These are phyloP conservation scores for Saccharomyces jurei DNA, from an alignment of 805 yeast genomes.

Conservation along the genomic window DNA sequence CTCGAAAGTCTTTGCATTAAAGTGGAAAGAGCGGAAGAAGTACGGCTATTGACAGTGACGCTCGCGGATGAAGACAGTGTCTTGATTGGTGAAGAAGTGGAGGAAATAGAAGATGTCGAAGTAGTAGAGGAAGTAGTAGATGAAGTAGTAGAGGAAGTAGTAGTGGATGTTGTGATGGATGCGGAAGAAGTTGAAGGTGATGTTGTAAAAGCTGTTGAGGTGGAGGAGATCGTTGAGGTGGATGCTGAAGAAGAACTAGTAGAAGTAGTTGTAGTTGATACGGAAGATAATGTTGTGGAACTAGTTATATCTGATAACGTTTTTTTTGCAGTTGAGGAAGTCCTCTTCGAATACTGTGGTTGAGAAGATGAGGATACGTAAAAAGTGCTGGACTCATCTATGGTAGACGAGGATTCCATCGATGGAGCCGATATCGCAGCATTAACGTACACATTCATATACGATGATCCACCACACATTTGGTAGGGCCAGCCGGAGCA, in stretches of 20 bases:
- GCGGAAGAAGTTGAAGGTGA: constrained; percentile 5
- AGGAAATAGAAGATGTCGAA: constrained; percentile 7
- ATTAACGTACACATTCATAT: constrained; percentile 40
- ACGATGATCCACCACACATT: constrained; percentile 53
- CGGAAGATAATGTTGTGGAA: not conserved
- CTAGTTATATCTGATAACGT: not conserved
- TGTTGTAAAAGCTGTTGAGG: constrained; percentile 3
- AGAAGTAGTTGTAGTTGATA: not conserved
- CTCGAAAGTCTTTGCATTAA: constrained; percentile 8
- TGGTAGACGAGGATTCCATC: not conserved
- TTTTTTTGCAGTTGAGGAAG: not conserved
- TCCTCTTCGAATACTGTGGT: too few species aligned
- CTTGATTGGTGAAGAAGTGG: constrained; percentile 7
- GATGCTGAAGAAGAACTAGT: not conserved
- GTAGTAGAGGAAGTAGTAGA: constrained; percentile 7
- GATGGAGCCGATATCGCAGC: constrained; percentile 5
- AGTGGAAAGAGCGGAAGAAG: constrained; percentile 4
- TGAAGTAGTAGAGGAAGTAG: constrained; percentile 11
- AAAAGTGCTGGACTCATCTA: not conserved
- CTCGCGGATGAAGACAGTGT: not conserved
- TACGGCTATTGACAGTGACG: not conserved
- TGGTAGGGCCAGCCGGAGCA: constrained; percentile 62
- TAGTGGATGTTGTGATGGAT: constrained; percentile 7
- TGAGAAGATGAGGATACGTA: not conserved
- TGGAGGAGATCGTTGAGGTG: constrained; percentile 1